Evolutionary conservation across 129 eudicot species (phyloP).

Genomic region (Artemisia annua): DNA sequence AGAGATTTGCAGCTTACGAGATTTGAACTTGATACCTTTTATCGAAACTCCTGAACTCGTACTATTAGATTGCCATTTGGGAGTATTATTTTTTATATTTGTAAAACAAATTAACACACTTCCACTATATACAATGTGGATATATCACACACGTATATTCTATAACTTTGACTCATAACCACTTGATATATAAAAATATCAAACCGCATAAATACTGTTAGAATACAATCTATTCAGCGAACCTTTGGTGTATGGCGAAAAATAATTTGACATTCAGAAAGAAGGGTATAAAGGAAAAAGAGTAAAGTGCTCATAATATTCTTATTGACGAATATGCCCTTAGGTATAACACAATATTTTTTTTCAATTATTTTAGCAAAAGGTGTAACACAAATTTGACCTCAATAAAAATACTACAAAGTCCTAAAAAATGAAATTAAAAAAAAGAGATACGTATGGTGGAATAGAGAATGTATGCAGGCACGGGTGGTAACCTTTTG

Average conservation of each 20-base stretch:
- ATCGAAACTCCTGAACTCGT: too few relatives aligned
- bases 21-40: too few relatives aligned
- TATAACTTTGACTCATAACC: not conserved
- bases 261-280: not conserved
- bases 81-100: too few relatives aligned
- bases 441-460: not conserved
- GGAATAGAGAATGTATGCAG: slow-evolving; percentile 40
- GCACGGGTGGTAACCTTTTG: slow-evolving; percentile 41
- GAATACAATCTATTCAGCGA: too few relatives aligned
- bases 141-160: too few relatives aligned
- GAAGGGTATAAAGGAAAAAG: slow-evolving; percentile 22
- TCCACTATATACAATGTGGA: too few relatives aligned
- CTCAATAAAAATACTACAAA: not conserved
- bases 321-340: slow-evolving; percentile 36
- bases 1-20: too few relatives aligned
- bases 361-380: too few relatives aligned
- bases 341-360: not conserved
- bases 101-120: too few relatives aligned
- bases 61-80: too few relatives aligned
- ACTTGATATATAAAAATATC: too few relatives aligned
- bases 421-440: not conserved
- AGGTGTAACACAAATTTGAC: slow-evolving; percentile 5
- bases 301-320: not conserved
- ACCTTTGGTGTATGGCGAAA: not conserved
- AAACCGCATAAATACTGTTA: not conserved